Evolutionary conservation across 2,329 filamentous ascomycete genomes (phyloP).

Genomic region (Penicillium sp.): DNA sequence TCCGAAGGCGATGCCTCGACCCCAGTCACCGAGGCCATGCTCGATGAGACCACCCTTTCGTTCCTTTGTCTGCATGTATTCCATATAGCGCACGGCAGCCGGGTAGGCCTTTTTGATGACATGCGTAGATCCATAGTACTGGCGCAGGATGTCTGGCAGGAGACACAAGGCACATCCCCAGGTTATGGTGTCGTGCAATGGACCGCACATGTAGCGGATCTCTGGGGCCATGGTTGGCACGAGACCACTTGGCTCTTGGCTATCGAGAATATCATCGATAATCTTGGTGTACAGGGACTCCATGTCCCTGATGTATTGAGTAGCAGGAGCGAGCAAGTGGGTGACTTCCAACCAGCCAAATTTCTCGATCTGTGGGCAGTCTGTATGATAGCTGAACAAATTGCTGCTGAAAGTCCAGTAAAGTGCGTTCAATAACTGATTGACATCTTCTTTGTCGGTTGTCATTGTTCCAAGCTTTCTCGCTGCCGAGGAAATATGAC

Average conservation of each 20-base stretch:
- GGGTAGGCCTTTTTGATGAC: slow-evolving; percentile 22
- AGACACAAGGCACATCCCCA: slow-evolving; percentile 29
- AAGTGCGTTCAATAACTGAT: slow-evolving; percentile 38
- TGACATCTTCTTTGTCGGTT: slow-evolving; percentile 27
- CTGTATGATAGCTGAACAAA: slow-evolving; percentile 52
- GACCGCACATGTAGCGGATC: slow-evolving; percentile 53
- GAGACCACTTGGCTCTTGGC: slow-evolving; percentile 48
- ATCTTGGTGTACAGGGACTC: slow-evolving; percentile 52
- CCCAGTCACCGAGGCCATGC: slow-evolving; percentile 28
- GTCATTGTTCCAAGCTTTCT: slow-evolving; percentile 22
- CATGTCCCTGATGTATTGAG: slow-evolving; percentile 51
- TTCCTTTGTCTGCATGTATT: slow-evolving; percentile 27
- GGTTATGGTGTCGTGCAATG: slow-evolving; percentile 47
- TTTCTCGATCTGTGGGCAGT: slow-evolving; percentile 52
- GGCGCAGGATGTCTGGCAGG: slow-evolving; percentile 22
- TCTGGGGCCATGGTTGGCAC: slow-evolving; percentile 53
- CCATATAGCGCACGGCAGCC: slow-evolving; percentile 26
- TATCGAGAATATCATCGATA: slow-evolving; percentile 50
- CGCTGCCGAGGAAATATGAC: slow-evolving; percentile 25
- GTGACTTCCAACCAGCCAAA: slow-evolving; percentile 54
- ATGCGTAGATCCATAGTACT: slow-evolving; percentile 26
- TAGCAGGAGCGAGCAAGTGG: slow-evolving; percentile 48
- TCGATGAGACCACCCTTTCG: slow-evolving; percentile 25
- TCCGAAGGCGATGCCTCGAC: slow-evolving; percentile 27
- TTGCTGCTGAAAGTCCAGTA: slow-evolving; percentile 50